A percentile compares a stretch with the other conserved stretches of the same genome.
These are phyloP conservation scores for Diplocarpon rosae DNA, from an alignment of 2,329 filamentous ascomycete species.

Conservation along the genomic window DNA sequence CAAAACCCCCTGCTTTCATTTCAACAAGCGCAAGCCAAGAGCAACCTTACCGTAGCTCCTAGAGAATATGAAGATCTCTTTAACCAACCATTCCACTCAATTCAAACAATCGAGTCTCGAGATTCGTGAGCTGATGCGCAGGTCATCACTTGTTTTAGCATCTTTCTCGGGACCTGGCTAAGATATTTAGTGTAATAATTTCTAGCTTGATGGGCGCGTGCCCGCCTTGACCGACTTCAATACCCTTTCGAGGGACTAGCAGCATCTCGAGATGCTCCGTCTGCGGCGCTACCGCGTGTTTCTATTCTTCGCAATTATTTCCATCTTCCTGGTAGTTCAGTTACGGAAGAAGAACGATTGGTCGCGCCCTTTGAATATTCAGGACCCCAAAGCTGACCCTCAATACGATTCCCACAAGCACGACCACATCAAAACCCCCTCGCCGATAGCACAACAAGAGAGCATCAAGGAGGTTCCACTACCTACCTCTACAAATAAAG, in stretches of 20 bases:
- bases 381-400: conserved; percentile 3
- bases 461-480: not conserved
- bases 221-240: not conserved
- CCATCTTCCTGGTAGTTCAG: conserved; percentile 14
- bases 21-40: no score
- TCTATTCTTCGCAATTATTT: conserved; percentile 15
- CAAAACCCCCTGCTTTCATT: no score
- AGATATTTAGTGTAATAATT: not conserved
- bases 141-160: not conserved
- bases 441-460: not conserved
- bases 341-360: conserved; percentile 12
- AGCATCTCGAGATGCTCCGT: conserved; percentile 38
- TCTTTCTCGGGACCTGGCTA: not conserved
- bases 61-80: no score
- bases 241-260: conserved; percentile 2
- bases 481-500: not conserved
- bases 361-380: conserved; percentile 7
- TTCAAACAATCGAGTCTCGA: no score
- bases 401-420: conserved; percentile 2
- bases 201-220: conserved; percentile 12
- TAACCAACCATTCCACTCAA: no score
- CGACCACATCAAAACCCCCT: conserved; percentile 1
- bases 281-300: conserved; percentile 52
- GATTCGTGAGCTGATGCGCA: no score
- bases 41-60: no score